A percentile compares a stretch with the other conserved stretches of the same genome.
phyloP scores from a whole-genome alignment of 2,329 filamentous ascomycete genomes.

The Ophiobolus disseminans region DNA sequence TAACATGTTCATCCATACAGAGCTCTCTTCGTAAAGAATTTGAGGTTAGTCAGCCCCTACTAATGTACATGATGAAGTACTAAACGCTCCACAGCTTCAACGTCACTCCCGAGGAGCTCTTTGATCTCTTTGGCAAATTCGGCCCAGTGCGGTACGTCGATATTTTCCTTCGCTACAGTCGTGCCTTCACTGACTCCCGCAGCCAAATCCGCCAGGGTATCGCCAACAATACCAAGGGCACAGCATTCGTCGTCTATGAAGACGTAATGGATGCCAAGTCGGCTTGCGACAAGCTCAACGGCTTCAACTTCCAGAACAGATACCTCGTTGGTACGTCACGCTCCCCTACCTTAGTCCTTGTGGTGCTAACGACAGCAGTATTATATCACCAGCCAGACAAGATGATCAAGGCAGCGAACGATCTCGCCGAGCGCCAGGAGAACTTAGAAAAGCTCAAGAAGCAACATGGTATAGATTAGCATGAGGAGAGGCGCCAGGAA shows the following conservation, averaged over 20 bases:
- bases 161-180: constrained; percentile 17
- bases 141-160: constrained; percentile 84
- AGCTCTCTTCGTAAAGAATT: constrained; percentile 99
- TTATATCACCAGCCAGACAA: constrained; percentile 80
- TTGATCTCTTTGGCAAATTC: constrained; percentile 98
- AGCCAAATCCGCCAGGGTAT: constrained; percentile 99
- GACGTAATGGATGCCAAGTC: constrained; percentile 99
- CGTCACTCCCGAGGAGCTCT: constrained; percentile 96
- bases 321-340: constrained; percentile 86
- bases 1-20: constrained; percentile 57
- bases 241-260: constrained; percentile 98
- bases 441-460: constrained; percentile 98
- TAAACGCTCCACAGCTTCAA: constrained; percentile 75
- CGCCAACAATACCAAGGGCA: constrained; percentile 95
- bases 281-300: constrained; percentile 99
- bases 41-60: constrained; percentile 70
- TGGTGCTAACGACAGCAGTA: constrained; percentile 53
- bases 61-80: constrained; percentile 2
- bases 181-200: too few relatives aligned
- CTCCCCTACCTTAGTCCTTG: not conserved
- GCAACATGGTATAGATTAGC: constrained; percentile 96
- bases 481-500: constrained; percentile 58
- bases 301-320: constrained; percentile 99
- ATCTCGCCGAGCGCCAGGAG: constrained; percentile 91
- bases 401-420: constrained; percentile 87